Evolutionary conservation across 1,284 basidiomycete genomes (phyloP), one percentile per base, ranked within the genome.

Genomic region (Pseudozyma hubeiensis): DNA sequence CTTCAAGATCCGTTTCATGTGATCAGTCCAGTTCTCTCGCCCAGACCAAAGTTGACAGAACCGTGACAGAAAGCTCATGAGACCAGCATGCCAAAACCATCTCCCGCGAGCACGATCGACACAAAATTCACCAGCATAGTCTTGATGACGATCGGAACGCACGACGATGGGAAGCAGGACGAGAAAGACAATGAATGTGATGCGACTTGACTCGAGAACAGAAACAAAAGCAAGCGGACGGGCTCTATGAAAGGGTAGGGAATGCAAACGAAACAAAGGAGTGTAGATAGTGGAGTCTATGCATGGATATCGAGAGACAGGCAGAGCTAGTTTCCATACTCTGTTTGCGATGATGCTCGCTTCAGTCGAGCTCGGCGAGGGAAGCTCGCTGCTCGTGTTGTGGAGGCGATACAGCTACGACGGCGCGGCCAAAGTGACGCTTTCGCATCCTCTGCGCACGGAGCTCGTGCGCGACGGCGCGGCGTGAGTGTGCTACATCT

Each of bases 391-490:
- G 35, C 30, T 24, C 24, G 24, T 24, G 24, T 24, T 53, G 44
- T 11, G 34, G 51, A 31, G 44, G 43, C 17, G 44, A 31, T 34
- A 45, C 40, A n/a, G 50, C 54, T 24, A 48, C 37, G 39, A 63
- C 6, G 2, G 56, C 47, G 24, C 50, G 44, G 11, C 66, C 61
- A 49, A 69, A 69, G 56, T 60, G 66, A 37, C 61, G 66, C 30
- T 57, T 69, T 7, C 56, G 55, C 60, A 59, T 43, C 51, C 33
- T 63, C 4, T 24, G 53, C 3, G 39, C 45, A 19, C 44, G 53
- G 11, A 59, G 33, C 1, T 53, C 52, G 44, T 60, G 55, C 9
- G 44, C 35, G 10, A 47, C 13, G 17, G 59, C 65, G 17, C 44
- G 57, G 24, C 57, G 35, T 16, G 34, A n/a, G 43, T 68, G 66